These are phyloP conservation scores for Fusarium irregulare DNA, from an alignment of 2,329 filamentous ascomycete genomes.

Conservation along the genomic window DNA sequence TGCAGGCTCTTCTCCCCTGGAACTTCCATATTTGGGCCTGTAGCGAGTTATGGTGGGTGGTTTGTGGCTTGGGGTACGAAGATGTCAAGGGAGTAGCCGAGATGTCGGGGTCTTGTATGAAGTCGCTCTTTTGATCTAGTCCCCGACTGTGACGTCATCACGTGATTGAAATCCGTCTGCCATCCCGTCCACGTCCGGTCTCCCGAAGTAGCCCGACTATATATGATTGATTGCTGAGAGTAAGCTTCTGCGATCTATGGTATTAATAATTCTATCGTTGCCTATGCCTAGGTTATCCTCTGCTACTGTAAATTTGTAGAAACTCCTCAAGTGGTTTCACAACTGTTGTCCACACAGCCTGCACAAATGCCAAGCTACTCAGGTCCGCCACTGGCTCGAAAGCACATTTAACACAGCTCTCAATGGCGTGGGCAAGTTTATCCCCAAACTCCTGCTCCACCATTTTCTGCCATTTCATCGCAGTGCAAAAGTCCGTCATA, in stretches of 20 bases:
- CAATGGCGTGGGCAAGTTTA: not conserved
- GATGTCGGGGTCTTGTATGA: constrained; percentile 14
- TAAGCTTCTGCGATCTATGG: too few species aligned
- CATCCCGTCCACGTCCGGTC: too few species aligned
- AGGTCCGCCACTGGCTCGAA: not conserved
- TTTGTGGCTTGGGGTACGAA: not conserved
- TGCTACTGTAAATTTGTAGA: not conserved
- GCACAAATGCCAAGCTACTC: not conserved
- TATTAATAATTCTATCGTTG: too few species aligned
- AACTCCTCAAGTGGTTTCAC: not conserved
- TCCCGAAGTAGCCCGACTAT: too few species aligned
- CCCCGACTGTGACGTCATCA: not conserved
- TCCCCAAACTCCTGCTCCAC: not conserved
- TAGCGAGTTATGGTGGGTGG: not conserved
- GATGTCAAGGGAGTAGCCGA: not conserved
- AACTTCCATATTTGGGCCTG: not conserved
- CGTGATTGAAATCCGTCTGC: not conserved
- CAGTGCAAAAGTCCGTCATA: not conserved
- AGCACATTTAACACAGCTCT: not conserved
- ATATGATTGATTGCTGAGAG: too few species aligned
- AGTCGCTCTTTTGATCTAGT: constrained; percentile 29
- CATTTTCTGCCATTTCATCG: not conserved
- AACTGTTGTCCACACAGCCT: not conserved
- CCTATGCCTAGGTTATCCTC: too few species aligned
- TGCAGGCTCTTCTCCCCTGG: constrained; percentile 2